Base-by-base conservation (phyloP, 2,329 filamentous ascomycete genomes). In the Tolypocladium cylindrosporum region DNA sequence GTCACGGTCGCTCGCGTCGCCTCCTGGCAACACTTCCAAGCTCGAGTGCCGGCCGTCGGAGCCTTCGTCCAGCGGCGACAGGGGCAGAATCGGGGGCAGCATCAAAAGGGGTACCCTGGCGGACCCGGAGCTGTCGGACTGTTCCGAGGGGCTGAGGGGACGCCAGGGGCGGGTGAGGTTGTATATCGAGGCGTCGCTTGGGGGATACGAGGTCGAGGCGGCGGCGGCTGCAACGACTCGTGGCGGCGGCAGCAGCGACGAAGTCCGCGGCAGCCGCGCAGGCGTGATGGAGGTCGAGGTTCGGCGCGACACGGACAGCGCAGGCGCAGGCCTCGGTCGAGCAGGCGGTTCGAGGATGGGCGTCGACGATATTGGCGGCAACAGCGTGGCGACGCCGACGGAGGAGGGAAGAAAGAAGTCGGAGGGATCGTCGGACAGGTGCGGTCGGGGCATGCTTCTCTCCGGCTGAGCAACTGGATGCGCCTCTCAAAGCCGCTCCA, bases 191-290 rank as follows among this genome's bases (percentile, higher is more conserved):
- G 53, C 21, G 37, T 42, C 27, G 36, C 24, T 27, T 7, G 53
- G 43, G 21, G 54, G 55, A 24, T 57, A 60, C 13, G 45, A 50
- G 34, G 59, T 57, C 8, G 51, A 43, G 14, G 55, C 41, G 21
- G 59, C n/a, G 34, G 56, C n/a, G 48, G 56, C 59, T 59, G 60
- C 58, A 31, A 55, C 52, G 43, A 51, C 34, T n/a, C 55, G 68
- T 61, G 70, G 68, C 41, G 74, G 70, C 50, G 75, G 74, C n/a
- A 77, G 67, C 56, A 79, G 69, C 51, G 77, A 78, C 39, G 76
- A 77, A 34, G 71, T 73, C 61, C 75, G 74, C 54, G 75, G 74
- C 48, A 72, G 71, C 50, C 71, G 71, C 54, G 68, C 59, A 21
- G 68, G 66, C 45, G 71, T 58, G 51, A 66, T 66, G 48, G 64